Evolutionary conservation across 2,329 filamentous ascomycete genomes (phyloP).

Genomic region (Ceratocystis eucalypticola): DNA sequence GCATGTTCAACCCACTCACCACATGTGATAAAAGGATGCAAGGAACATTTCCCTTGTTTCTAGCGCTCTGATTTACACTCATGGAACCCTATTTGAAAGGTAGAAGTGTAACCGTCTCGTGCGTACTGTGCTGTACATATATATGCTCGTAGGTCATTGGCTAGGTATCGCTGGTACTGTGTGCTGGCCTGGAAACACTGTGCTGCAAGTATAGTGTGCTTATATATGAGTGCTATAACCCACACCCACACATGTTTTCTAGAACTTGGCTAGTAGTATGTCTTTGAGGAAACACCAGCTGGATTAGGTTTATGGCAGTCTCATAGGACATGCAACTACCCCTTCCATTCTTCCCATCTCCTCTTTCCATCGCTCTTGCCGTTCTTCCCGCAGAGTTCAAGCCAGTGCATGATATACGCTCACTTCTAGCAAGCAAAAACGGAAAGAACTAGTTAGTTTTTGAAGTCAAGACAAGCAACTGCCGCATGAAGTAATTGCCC

Average conservation of each 20-base stretch:
- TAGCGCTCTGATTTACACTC: background rate
- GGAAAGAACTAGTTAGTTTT: background rate
- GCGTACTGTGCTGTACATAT: too few relatives aligned
- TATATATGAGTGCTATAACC: background rate
- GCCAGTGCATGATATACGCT: background rate
- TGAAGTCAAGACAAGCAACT: background rate
- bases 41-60: constrained; percentile 6
- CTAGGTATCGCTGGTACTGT: background rate
- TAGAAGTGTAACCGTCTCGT: background rate
- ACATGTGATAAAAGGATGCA: background rate
- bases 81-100: background rate
- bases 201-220: background rate
- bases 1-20: too few relatives aligned
- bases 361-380: background rate
- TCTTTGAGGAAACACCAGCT: background rate
- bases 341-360: background rate
- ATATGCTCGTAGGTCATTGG: background rate
- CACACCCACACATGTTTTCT: background rate
- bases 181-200: background rate
- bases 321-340: background rate
- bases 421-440: background rate
- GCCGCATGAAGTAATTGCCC: background rate
- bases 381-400: background rate
- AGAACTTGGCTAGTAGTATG: too few relatives aligned
- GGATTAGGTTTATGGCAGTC: background rate